These are phyloP conservation scores for Physocladia obscura DNA, from an alignment of 192 early-diverging fungal species.

Conservation along the genomic window DNA sequence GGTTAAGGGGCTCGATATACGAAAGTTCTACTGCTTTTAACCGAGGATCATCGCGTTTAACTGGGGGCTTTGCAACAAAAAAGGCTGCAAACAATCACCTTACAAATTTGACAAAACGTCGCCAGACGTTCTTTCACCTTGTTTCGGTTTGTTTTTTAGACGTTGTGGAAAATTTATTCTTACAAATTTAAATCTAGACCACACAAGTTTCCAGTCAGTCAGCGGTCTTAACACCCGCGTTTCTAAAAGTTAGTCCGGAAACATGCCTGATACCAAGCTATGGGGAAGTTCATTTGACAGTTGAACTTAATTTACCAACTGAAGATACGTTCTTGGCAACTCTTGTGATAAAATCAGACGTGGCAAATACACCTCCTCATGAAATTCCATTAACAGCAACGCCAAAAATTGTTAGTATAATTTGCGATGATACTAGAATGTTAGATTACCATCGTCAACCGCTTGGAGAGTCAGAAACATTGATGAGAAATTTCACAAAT, in stretches of 20 bases:
- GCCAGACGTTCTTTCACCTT: slow-evolving; percentile 62
- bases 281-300: slow-evolving; percentile 48
- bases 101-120: slow-evolving; percentile 52
- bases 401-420: slow-evolving; percentile 56
- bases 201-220: slow-evolving; percentile 54
- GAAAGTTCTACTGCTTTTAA: neutral
- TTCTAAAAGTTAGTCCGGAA: slow-evolving; percentile 52
- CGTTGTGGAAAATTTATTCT: no score
- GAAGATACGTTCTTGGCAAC: slow-evolving; percentile 67
- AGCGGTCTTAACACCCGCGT: slow-evolving; percentile 32
- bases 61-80: slow-evolving; percentile 16
- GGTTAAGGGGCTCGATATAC: neutral
- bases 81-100: slow-evolving; percentile 37
- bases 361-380: slow-evolving; percentile 48
- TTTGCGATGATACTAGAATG: slow-evolving; percentile 60
- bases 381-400: slow-evolving; percentile 63
- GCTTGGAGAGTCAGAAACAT: slow-evolving; percentile 52
- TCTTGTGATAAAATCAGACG: slow-evolving; percentile 46
- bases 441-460: slow-evolving; percentile 65
- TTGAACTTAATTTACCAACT: slow-evolving; percentile 54
- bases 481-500: slow-evolving; percentile 58
- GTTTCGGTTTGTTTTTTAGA: slow-evolving; percentile 27
- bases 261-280: slow-evolving; percentile 50
- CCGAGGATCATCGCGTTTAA: neutral
- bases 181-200: no score